A percentile compares a stretch with the other conserved stretches of the same genome.
phyloP scores from a whole-genome alignment of 2,329 filamentous ascomycete genomes.

The Fusarium abutilonis region DNA sequence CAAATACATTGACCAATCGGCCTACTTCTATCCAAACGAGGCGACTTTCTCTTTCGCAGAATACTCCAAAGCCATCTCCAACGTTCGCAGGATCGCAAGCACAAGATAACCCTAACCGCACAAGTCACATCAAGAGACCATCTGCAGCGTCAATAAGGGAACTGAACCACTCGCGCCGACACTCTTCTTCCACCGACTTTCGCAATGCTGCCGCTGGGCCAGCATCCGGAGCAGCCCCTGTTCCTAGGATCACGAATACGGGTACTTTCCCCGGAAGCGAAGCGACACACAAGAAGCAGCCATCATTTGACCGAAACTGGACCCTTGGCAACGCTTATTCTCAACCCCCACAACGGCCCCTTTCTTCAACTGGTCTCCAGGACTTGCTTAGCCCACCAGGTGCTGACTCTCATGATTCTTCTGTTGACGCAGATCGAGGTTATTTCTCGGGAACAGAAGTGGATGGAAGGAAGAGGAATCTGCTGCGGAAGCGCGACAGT shows the following conservation, averaged over 20 bases:
- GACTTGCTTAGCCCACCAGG: slow-evolving; percentile 55
- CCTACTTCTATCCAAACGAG: slow-evolving; percentile 59
- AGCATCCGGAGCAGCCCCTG: slow-evolving; percentile 39
- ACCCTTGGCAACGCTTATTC: slow-evolving; percentile 66
- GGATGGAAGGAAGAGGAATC: slow-evolving; percentile 78
- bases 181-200: slow-evolving; percentile 82
- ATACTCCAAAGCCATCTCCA: slow-evolving; percentile 59
- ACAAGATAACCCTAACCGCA: slow-evolving; percentile 58
- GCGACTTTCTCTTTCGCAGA: slow-evolving; percentile 60
- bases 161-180: slow-evolving; percentile 83
- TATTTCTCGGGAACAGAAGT: slow-evolving; percentile 93
- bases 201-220: slow-evolving; percentile 52
- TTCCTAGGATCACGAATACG: slow-evolving; percentile 55
- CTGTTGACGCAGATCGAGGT: slow-evolving; percentile 79
- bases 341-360: slow-evolving; percentile 55
- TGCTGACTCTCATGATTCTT: slow-evolving; percentile 57
- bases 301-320: slow-evolving; percentile 77
- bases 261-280: slow-evolving; percentile 56
- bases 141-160: slow-evolving; percentile 86
- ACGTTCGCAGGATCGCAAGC: slow-evolving; percentile 53
- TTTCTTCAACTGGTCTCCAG: slow-evolving; percentile 63
- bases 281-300: slow-evolving; percentile 68
- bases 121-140: slow-evolving; percentile 67
- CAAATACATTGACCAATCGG: slow-evolving; percentile 66
- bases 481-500: slow-evolving; percentile 81